Evolutionary conservation across 129 eudicot species (phyloP).

Genomic region (Flaveria ramosissima): DNA sequence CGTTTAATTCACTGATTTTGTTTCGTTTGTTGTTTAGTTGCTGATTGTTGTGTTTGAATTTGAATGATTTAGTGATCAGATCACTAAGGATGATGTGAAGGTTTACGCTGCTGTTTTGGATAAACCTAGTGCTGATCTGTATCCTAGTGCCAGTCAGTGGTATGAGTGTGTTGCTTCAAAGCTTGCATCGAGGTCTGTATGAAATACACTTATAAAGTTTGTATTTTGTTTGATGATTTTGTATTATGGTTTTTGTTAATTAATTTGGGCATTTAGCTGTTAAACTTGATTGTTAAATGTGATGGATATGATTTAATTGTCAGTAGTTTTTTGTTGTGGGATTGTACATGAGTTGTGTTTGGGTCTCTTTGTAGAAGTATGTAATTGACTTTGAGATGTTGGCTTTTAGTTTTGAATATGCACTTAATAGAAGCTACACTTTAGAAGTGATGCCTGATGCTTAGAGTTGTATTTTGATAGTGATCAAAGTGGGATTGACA

Average conservation of each 20-base stretch:
- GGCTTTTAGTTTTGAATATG: background rate
- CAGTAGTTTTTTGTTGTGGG: background rate
- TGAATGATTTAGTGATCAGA: conserved; percentile 44
- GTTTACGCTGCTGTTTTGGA: conserved; percentile 70
- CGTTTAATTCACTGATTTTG: background rate
- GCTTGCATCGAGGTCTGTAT: conserved; percentile 61
- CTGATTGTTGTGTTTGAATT: conserved; percentile 6
- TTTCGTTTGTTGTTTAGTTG: background rate
- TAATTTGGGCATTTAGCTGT: background rate
- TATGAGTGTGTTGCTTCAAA: conserved; percentile 53
- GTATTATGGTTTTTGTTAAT: background rate
- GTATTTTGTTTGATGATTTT: background rate
- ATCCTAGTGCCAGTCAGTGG: conserved; percentile 81
- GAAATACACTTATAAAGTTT: background rate
- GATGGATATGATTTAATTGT: background rate
- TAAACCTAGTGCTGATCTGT: conserved; percentile 63
- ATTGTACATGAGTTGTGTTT: background rate
- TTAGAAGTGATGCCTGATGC: background rate
- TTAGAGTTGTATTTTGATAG: background rate
- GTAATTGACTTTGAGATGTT: background rate
- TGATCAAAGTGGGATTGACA: background rate
- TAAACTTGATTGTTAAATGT: background rate
- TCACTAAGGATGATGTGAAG: conserved; percentile 83
- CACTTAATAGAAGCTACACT: background rate
- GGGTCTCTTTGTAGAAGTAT: background rate